phyloP scores from a whole-genome alignment of 2,329 filamentous ascomycete species.

The Xylariaceae sp. region DNA sequence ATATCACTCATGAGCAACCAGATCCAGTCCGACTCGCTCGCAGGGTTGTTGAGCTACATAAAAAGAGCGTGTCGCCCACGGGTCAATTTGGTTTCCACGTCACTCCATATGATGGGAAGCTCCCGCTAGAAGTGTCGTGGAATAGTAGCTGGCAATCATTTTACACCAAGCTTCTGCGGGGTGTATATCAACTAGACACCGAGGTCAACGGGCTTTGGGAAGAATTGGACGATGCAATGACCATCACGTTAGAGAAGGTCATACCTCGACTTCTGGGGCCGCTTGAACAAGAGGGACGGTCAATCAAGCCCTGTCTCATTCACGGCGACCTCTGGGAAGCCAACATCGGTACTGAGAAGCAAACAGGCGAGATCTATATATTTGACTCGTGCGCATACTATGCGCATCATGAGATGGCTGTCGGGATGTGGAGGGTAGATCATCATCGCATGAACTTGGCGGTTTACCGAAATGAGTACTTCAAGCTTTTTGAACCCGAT shows the following conservation, averaged over 20 bases:
- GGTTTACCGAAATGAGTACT: neutral
- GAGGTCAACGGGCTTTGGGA: neutral
- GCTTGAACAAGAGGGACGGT: conserved; percentile 9
- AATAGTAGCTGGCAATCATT: conserved; percentile 2
- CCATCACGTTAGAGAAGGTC: neutral
- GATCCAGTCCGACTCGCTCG: neutral
- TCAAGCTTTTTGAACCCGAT: neutral
- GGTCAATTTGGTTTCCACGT: neutral
- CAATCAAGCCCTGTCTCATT: conserved; percentile 13
- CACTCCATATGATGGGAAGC: conserved; percentile 2
- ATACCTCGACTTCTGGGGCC: conserved; percentile 1
- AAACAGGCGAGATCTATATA: neutral
- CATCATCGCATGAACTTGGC: neutral
- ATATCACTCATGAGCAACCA: neutral
- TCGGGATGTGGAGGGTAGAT: conserved; percentile 1
- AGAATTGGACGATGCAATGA: conserved; percentile 2
- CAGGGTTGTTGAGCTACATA: neutral
- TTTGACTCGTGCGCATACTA: conserved; percentile 4
- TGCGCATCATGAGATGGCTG: conserved; percentile 1
- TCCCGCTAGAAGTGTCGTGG: neutral
- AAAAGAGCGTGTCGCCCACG: neutral
- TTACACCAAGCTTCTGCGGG: conserved; percentile 2
- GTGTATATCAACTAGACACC: neutral
- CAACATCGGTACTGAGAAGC: neutral
- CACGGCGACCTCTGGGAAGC: conserved; percentile 4